Conservation (phyloP, 164 flowering plant species). For the Santalum album region DNA sequence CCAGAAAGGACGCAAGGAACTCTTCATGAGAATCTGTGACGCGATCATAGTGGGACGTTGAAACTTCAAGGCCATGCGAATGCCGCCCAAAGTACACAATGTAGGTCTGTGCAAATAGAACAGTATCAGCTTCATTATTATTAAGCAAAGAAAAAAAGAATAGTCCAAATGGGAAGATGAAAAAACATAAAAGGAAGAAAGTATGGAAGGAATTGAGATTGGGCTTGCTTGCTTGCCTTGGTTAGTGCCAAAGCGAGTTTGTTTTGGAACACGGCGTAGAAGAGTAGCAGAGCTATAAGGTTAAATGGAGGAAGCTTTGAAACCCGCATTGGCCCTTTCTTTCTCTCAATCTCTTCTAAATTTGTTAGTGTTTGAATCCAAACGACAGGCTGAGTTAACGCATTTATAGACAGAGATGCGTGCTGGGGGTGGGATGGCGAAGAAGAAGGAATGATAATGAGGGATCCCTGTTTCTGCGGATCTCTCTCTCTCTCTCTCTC, state of each 20-base stretch:
- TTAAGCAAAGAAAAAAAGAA: neutral
- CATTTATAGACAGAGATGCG: too few species aligned
- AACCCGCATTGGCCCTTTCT: slow-evolving; percentile 16
- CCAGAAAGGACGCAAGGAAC: slow-evolving; percentile 37
- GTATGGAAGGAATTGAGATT: too few species aligned
- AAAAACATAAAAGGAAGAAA: neutral
- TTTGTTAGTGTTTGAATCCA: too few species aligned
- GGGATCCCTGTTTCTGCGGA: too few species aligned
- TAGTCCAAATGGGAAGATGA: neutral
- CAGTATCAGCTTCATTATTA: too few species aligned
- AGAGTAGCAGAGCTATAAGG: neutral
- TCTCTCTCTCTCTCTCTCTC: too few species aligned
- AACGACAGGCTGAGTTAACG: too few species aligned
- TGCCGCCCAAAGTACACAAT: slow-evolving; percentile 57
- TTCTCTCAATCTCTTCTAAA: slow-evolving; percentile 7
- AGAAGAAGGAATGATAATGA: neutral
- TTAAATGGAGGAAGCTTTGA: slow-evolving; percentile 3
- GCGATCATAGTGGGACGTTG: slow-evolving; percentile 15
- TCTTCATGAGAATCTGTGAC: slow-evolving; percentile 31
- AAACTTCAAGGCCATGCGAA: slow-evolving; percentile 18
- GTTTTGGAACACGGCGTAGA: slow-evolving; percentile 8
- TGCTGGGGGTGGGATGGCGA: neutral
- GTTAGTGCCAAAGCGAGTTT: slow-evolving; percentile 19
- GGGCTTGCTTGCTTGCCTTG: slow-evolving; percentile 4
- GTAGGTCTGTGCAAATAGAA: slow-evolving; percentile 33